Evolutionary conservation across 768 basidiomycete genomes (phyloP).

Genomic region (Psilocybe sp.): DNA sequence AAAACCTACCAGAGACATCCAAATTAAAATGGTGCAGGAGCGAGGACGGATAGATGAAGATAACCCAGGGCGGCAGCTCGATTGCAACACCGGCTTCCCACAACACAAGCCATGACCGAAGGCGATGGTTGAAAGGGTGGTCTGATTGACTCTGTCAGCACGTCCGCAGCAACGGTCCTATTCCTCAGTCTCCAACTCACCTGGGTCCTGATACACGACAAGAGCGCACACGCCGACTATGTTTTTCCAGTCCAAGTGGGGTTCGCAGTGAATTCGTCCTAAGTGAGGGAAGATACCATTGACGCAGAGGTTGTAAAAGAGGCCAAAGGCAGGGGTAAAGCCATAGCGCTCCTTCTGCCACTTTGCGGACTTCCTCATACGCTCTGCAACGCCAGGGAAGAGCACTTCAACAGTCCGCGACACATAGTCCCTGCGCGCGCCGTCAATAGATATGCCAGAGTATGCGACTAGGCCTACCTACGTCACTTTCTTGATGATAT

Average conservation of each 20-base stretch:
- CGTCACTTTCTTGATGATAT: background rate
- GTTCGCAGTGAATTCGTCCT: conserved; percentile 15
- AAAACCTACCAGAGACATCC: conserved; percentile 20
- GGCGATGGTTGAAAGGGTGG: conserved; percentile 18
- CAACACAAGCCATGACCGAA: conserved; percentile 27
- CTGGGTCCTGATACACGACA: conserved; percentile 20
- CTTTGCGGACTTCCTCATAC: conserved; percentile 7
- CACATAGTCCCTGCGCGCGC: conserved; percentile 3
- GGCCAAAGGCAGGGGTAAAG: background rate
- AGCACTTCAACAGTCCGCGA: conserved; percentile 5
- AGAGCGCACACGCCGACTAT: conserved; percentile 26
- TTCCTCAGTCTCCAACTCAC: background rate
- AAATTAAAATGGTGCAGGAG: conserved; percentile 33
- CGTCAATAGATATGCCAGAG: background rate
- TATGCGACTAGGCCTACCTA: background rate
- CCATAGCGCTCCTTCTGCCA: conserved; percentile 11
- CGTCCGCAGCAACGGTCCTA: background rate
- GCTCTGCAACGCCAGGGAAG: conserved; percentile 18
- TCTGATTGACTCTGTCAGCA: background rate
- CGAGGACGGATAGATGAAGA: conserved; percentile 28
- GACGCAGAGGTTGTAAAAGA: conserved; percentile 5
- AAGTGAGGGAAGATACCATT: background rate
- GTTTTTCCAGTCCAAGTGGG: conserved; percentile 29
- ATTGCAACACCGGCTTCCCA: conserved; percentile 32
- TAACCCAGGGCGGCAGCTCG: conserved; percentile 29